Percentiles rank a stretch among this genome's conserved stretches.
These are phyloP conservation scores for Taiozyma sp. DNA, from an alignment of 1,139 yeast species.

Conservation along the genomic window DNA sequence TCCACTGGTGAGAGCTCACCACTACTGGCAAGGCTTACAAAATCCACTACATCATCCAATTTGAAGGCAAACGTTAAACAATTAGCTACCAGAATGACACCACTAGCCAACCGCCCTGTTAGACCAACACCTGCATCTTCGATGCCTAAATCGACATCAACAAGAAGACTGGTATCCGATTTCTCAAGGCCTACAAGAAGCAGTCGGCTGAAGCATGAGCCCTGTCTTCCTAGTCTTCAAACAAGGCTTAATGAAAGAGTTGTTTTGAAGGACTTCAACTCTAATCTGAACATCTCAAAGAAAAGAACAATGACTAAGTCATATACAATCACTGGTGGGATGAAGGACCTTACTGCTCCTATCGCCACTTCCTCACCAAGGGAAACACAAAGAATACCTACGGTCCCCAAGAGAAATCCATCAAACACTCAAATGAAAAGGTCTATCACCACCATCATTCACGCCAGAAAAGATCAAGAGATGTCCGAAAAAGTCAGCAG, in stretches of 20 bases:
- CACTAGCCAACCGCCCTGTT: background rate
- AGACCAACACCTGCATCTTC: background rate
- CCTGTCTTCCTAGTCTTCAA: constrained; percentile 9
- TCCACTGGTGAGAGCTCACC: constrained; percentile 14
- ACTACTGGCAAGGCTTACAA: constrained; percentile 16
- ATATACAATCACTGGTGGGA: constrained; percentile 14
- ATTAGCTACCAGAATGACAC: background rate
- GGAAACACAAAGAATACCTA: background rate
- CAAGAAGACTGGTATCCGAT: constrained; percentile 10
- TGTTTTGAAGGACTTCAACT: background rate
- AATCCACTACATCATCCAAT: constrained; percentile 19
- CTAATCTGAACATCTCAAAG: constrained; percentile 9
- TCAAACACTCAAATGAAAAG: constrained; percentile 1
- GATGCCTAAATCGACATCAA: background rate
- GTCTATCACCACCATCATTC: constrained; percentile 1
- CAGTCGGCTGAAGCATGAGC: constrained; percentile 16
- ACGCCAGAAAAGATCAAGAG: background rate
- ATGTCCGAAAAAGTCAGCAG: constrained; percentile 6
- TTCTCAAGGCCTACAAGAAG: constrained; percentile 14
- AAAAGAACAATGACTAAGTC: constrained; percentile 17
- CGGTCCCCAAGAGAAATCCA: constrained; percentile 2
- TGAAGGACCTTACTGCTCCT: constrained; percentile 11
- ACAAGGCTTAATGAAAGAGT: background rate
- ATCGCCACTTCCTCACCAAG: background rate
- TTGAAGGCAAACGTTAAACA: constrained; percentile 8